A percentile compares a stretch with the other conserved stretches of the same genome.
Conservation (phyloP, 2,329 filamentous ascomycete species). For the Scolecobasidium constrictum region DNA sequence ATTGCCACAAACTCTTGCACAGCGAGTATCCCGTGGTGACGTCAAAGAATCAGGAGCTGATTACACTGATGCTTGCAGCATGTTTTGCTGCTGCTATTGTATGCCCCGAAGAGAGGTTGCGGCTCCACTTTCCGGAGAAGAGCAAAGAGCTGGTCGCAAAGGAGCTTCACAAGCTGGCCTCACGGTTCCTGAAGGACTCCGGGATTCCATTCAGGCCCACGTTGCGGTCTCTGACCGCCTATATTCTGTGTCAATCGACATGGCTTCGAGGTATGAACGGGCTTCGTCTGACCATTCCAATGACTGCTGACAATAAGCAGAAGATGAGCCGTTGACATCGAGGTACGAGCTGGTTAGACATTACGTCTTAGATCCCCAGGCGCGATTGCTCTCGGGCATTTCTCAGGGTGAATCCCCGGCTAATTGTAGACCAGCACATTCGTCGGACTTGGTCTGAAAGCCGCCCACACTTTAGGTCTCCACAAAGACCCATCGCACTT, state of each 20-base stretch:
- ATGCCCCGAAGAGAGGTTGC: conserved; percentile 2
- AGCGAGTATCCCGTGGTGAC: not conserved
- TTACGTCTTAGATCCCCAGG: not conserved
- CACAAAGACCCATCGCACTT: conserved; percentile 39
- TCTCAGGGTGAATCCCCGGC: not conserved
- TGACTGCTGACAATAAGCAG: not conserved
- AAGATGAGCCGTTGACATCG: not conserved
- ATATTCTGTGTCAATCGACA: conserved; percentile 36
- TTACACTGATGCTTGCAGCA: not conserved
- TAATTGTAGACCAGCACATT: not conserved
- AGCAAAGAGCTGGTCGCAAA: not conserved
- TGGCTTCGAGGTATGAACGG: conserved; percentile 26
- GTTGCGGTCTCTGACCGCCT: conserved; percentile 33
- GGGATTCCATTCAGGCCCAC: conserved; percentile 31
- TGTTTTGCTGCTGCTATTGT: not conserved
- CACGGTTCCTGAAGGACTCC: not conserved
- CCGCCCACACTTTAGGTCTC: conserved; percentile 37
- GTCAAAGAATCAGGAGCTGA: not conserved
- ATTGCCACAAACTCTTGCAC: not conserved
- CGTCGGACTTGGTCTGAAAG: conserved; percentile 33
- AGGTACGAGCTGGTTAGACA: not conserved
- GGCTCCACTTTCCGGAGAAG: conserved; percentile 14
- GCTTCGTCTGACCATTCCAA: conserved; percentile 21
- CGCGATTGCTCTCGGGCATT: not conserved
- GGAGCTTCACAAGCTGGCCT: not conserved